Conservation (phyloP, 2,329 filamentous ascomycete genomes). For the Microascus cirrosus region DNA sequence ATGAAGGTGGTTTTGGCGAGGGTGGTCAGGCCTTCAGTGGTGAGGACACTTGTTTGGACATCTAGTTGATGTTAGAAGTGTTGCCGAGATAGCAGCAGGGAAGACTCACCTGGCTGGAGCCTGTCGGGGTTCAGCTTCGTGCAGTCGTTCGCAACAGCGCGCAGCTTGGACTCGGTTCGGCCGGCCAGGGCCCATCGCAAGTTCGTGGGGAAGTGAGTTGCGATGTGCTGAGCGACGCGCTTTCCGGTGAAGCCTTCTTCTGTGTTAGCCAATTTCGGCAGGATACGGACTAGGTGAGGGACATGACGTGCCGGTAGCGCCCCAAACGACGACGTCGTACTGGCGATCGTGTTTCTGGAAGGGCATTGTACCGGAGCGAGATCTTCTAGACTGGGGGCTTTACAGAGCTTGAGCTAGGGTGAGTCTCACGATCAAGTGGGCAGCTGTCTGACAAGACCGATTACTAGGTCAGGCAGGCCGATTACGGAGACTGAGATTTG, state of each 20-base stretch:
- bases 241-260: slow-evolving; percentile 69
- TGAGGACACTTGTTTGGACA: slow-evolving; percentile 40
- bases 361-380: slow-evolving; percentile 22
- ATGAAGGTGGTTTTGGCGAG: slow-evolving; percentile 45
- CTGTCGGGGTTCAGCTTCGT: slow-evolving; percentile 58
- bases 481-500: too few species aligned
- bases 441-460: too few species aligned
- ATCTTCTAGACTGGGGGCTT: too few species aligned
- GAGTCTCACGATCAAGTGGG: too few species aligned
- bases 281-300: background rate
- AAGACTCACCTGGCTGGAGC: slow-evolving; percentile 47
- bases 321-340: slow-evolving; percentile 47
- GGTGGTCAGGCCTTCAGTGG: slow-evolving; percentile 28
- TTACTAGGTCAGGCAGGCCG: too few species aligned
- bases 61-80: slow-evolving; percentile 15
- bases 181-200: slow-evolving; percentile 84
- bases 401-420: background rate
- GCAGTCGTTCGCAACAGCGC: slow-evolving; percentile 55
- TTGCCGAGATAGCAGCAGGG: background rate
- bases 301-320: slow-evolving; percentile 40
- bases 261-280: background rate
- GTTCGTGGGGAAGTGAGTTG: slow-evolving; percentile 57
- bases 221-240: slow-evolving; percentile 65
- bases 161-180: slow-evolving; percentile 66
- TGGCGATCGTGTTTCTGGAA: slow-evolving; percentile 37